Base-by-base conservation (phyloP, 1,284 basidiomycete species). In the Microbotryum violaceum region DNA sequence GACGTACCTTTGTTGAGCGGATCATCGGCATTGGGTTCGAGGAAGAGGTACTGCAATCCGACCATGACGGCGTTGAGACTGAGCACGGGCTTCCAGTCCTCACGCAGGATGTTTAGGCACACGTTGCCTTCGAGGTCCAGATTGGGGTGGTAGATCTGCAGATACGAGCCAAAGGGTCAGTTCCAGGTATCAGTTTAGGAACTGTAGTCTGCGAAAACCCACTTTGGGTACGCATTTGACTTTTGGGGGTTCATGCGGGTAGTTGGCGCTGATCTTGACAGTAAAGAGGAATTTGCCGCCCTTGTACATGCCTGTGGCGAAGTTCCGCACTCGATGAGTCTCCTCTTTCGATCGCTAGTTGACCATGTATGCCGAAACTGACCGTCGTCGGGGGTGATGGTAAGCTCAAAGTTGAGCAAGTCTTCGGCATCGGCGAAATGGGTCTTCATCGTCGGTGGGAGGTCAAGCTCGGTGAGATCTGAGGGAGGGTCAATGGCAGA, bases 51-150 rank as follows among this genome's bases (percentile, higher is more conserved):
- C 75, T 98, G 93, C 63, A 99, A 78, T 45, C 96, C 96, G 67
- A 97, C 91, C 86, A 97, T 92, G 66, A 98, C 89, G 45, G 91
- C 90, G 76, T 92, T 97, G 60, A 97, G 82, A 77, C 97, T 97
- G 57, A 98, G 81, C 5, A 97, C 96, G 18, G 96, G 96, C 75
- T 99, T 99, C 96, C 96, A 99, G 79, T 98, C 96, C 80, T 98
- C 96, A 75, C 96, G 85, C 63, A 98, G 82, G 72, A 98, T 97
- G 79, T 98, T 98, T 42, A 78, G 73, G 64, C 77, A 77, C 49
- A 70, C 68, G 60, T 72, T 72, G 51, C 71, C 71, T 52, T 97
- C 91, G 44, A 97, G 82, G 76, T 99, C 94, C 53, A 99, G 86
- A 73, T 99, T 99, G 2, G 96, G 96, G 76, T 99, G 96, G 77